phyloP scores from a whole-genome alignment of 2,329 filamentous ascomycete genomes.

The Didymella keratinophila region DNA sequence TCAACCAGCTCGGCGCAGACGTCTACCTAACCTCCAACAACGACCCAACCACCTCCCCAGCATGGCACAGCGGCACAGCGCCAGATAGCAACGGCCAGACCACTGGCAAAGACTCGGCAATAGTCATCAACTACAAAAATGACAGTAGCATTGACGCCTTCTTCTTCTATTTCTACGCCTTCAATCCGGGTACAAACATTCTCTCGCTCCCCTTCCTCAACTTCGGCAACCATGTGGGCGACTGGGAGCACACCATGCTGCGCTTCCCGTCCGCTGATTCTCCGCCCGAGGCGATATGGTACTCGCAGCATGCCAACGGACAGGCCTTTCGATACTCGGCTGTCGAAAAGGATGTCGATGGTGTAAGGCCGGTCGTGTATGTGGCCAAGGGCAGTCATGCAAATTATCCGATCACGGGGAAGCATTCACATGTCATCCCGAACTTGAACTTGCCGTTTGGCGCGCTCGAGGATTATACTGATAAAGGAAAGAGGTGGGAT shows the following conservation, averaged over 20 bases:
- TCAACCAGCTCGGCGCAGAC: constrained; percentile 53
- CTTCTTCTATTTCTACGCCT: constrained; percentile 70
- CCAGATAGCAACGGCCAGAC: constrained; percentile 62
- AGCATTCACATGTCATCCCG: constrained; percentile 70
- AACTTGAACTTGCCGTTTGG: constrained; percentile 64
- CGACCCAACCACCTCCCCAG: constrained; percentile 52
- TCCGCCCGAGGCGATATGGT: constrained; percentile 65
- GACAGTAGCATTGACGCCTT: constrained; percentile 64
- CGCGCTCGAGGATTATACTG: constrained; percentile 62
- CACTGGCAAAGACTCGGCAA: constrained; percentile 58
- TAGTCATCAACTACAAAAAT: constrained; percentile 67
- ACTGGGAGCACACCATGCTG: constrained; percentile 74
- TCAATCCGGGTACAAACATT: constrained; percentile 63
- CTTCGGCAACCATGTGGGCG: constrained; percentile 69
- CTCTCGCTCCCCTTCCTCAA: constrained; percentile 51
- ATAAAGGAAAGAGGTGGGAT: constrained; percentile 67
- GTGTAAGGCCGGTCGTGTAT: constrained; percentile 64
- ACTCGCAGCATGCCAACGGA: constrained; percentile 68
- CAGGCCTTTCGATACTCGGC: constrained; percentile 68
- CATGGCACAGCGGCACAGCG: constrained; percentile 60
- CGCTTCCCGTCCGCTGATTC: constrained; percentile 63
- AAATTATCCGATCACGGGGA: constrained; percentile 67
- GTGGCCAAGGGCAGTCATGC: constrained; percentile 69
- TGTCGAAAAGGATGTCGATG: constrained; percentile 64
- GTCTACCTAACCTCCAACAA: constrained; percentile 58